These are phyloP conservation scores for Penicillium olsonii DNA, from an alignment of 2,329 filamentous ascomycete species.

Conservation along the genomic window DNA sequence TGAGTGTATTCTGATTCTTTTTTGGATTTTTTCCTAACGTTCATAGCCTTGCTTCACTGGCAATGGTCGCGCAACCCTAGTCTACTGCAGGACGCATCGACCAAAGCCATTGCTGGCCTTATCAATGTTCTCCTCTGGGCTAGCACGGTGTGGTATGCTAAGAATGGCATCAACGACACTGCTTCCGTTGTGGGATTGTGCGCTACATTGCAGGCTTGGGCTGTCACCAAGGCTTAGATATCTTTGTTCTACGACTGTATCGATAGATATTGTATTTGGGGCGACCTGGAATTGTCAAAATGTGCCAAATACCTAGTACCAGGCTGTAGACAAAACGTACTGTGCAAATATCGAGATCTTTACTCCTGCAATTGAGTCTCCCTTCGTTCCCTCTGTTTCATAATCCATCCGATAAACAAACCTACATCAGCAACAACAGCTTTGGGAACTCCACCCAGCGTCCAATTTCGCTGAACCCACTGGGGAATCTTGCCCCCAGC, in stretches of 20 bases:
- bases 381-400: slow-evolving; percentile 10
- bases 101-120: slow-evolving; percentile 31
- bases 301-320: too few relatives aligned
- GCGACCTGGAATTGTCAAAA: too few relatives aligned
- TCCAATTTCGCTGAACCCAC: slow-evolving; percentile 41
- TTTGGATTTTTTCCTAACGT: not conserved
- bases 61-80: slow-evolving; percentile 26
- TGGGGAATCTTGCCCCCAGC: slow-evolving; percentile 38
- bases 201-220: slow-evolving; percentile 27
- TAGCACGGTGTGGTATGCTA: slow-evolving; percentile 35
- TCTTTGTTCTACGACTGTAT: not conserved
- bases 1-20: slow-evolving; percentile 6
- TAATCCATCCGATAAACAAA: slow-evolving; percentile 39
- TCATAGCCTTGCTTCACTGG: slow-evolving; percentile 28
- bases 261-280: too few relatives aligned
- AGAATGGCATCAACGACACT: slow-evolving; percentile 28
- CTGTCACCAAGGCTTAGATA: slow-evolving; percentile 16
- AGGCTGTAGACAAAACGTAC: too few relatives aligned
- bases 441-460: slow-evolving; percentile 37
- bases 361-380: not conserved
- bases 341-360: too few relatives aligned
- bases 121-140: slow-evolving; percentile 28
- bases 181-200: slow-evolving; percentile 20
- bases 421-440: slow-evolving; percentile 43
- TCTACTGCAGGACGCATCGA: slow-evolving; percentile 28